Percentiles rank a stretch among this genome's conserved stretches.
phyloP scores from a whole-genome alignment of 1,139 yeast genomes.

The Sugiyamaella castrensis region DNA sequence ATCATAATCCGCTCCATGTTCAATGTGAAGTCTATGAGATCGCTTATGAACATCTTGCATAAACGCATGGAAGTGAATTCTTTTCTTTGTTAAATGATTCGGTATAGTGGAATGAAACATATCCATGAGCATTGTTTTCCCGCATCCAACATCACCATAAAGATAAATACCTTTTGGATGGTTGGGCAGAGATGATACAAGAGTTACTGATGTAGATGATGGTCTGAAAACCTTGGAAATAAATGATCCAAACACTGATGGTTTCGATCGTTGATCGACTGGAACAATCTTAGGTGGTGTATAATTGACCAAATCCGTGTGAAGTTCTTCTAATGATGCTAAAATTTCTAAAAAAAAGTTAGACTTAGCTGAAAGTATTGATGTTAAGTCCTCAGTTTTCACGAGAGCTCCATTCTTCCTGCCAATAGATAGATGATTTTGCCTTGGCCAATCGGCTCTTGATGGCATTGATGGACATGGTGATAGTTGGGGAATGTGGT shows the following conservation, averaged over 20 bases:
- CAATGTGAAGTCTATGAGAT: slow-evolving; percentile 66
- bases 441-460: too few relatives aligned
- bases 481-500: too few relatives aligned
- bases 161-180: slow-evolving; percentile 79
- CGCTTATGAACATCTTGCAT: slow-evolving; percentile 93
- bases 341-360: slow-evolving; percentile 22
- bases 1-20: slow-evolving; percentile 68
- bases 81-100: slow-evolving; percentile 62
- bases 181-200: slow-evolving; percentile 29
- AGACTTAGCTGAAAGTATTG: background rate
- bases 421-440: too few relatives aligned
- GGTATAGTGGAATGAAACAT: slow-evolving; percentile 85
- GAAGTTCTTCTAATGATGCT: slow-evolving; percentile 29
- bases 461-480: too few relatives aligned
- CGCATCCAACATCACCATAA: slow-evolving; percentile 98
- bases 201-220: slow-evolving; percentile 2
- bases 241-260: slow-evolving; percentile 7
- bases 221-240: slow-evolving; percentile 18
- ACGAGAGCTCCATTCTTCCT: too few relatives aligned
- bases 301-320: slow-evolving; percentile 25
- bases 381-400: background rate
- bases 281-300: slow-evolving; percentile 24
- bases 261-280: slow-evolving; percentile 3
- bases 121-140: slow-evolving; percentile 98
- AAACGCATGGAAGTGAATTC: slow-evolving; percentile 94